These are phyloP conservation scores for Alternaria conjuncta DNA, from an alignment of 2,329 filamentous ascomycete genomes.

Conservation along the genomic window DNA sequence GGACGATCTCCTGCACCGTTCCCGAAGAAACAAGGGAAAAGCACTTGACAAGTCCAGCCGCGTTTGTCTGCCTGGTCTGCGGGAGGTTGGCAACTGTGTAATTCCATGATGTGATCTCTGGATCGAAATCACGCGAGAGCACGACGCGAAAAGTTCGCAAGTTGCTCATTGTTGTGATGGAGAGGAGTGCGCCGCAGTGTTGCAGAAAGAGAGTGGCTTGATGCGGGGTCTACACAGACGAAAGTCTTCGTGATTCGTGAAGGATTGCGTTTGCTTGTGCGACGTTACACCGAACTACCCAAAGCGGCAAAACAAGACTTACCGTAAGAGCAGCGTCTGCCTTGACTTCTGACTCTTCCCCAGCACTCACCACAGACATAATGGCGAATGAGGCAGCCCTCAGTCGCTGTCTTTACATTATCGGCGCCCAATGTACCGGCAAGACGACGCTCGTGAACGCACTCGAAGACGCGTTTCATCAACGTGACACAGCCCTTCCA, in stretches of 20 bases:
- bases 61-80: neutral
- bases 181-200: neutral
- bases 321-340: constrained; percentile 18
- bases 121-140: neutral
- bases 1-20: constrained; percentile 30
- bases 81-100: neutral
- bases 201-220: neutral
- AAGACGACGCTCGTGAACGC: constrained; percentile 54
- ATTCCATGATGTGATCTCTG: neutral
- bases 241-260: constrained; percentile 15
- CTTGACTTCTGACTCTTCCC: neutral
- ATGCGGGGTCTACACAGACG: neutral
- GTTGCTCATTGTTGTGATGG: neutral
- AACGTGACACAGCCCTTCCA: neutral
- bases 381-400: neutral
- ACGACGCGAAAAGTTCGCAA: neutral
- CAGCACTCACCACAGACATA: neutral
- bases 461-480: constrained; percentile 32
- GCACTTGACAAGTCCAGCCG: constrained; percentile 33
- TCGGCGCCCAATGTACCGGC: constrained; percentile 55
- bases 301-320: neutral
- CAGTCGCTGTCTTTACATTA: constrained; percentile 47
- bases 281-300: neutral
- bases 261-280: neutral
- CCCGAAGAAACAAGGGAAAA: constrained; percentile 33